These are phyloP conservation scores for Byssoonygena ceratinophila DNA, from an alignment of 2,329 filamentous ascomycete genomes.

Conservation along the genomic window DNA sequence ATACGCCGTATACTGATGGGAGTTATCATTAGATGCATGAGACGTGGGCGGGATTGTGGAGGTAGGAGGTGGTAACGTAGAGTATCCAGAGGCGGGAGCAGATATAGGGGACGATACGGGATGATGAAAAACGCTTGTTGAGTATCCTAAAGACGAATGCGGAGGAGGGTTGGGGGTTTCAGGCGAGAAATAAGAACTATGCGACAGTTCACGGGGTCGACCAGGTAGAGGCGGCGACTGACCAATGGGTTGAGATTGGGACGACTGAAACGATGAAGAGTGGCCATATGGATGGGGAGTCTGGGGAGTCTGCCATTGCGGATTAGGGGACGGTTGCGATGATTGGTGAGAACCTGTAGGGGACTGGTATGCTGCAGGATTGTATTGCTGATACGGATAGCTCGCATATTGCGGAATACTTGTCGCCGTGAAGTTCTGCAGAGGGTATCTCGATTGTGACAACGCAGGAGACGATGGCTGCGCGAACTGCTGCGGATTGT, in stretches of 20 bases:
- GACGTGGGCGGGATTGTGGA: slow-evolving; percentile 23
- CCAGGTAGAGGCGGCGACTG: slow-evolving; percentile 31
- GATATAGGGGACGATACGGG: slow-evolving; percentile 8
- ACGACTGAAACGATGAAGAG: slow-evolving; percentile 11
- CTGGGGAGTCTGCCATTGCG: slow-evolving; percentile 28
- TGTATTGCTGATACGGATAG: slow-evolving; percentile 38
- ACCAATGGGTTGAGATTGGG: slow-evolving; percentile 10
- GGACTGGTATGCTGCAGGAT: slow-evolving; percentile 41
- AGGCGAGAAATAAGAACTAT: slow-evolving; percentile 28
- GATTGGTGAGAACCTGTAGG: slow-evolving; percentile 22
- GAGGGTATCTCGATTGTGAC: slow-evolving; percentile 55
- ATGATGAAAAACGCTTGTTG: slow-evolving; percentile 19
- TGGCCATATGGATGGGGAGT: slow-evolving; percentile 16
- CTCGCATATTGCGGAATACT: slow-evolving; percentile 22
- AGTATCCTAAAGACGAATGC: slow-evolving; percentile 23
- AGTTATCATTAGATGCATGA: slow-evolving; percentile 23
- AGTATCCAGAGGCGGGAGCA: slow-evolving; percentile 4
- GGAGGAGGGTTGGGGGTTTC: slow-evolving; percentile 22
- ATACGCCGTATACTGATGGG: slow-evolving; percentile 5
- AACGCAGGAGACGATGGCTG: slow-evolving; percentile 38
- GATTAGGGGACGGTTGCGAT: slow-evolving; percentile 26
- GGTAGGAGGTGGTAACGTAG: slow-evolving; percentile 19
- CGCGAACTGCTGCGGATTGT: slow-evolving; percentile 55
- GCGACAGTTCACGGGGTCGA: slow-evolving; percentile 28
- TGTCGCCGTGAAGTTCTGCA: slow-evolving; percentile 46